Evolutionary conservation across 140 eudicot genomes (phyloP), one percentile per base, ranked within the genome.

Genomic region (Flaveria floridana): DNA sequence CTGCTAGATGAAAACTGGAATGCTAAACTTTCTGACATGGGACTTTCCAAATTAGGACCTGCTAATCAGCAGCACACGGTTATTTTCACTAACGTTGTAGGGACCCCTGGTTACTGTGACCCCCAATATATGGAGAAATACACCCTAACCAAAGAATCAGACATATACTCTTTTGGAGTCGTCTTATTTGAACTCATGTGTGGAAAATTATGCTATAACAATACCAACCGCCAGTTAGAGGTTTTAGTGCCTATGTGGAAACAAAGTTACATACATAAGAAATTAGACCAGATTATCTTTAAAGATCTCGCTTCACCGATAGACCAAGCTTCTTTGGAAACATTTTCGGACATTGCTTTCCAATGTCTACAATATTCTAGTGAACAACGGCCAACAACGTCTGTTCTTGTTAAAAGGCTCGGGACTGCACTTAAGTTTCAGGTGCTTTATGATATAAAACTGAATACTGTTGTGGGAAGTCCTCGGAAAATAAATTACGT

Each of bases 211-310:
- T 30, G 70, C 26, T 34, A 26, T 70, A n/a, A 50, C 7, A 1
- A 15, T 3, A 12, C 13, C 3, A 70, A 70, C 2, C 16, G 30
- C 7, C 23, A 13, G 1, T 48, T 70, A 25, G 15, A 25, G 63
- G 25, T 25, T 48, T 70, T 70, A 25, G 75, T 50, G 23, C 64
- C 48, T 26, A 51, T 51, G 64, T 64, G 72, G 72, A 66, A 66
- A 42, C 55, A 66, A 66, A 66, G 50, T 14, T 66, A 66, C 34
- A 20, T 2, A 19, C 30, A 18, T 41, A 66, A 66, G 34, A 66
- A 39, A 41, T 44, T 42, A 42, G 34, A 66, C 30, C 16, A 3
- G 0, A 12, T 66, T 66, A 66, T 42, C 34, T 42, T 66, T 65
- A 65, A 65, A 66, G 55, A 41, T 41, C 53, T 66, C 16, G 18